phyloP scores from a whole-genome alignment of 805 yeast genomes.

The Ascoidea tarda region DNA sequence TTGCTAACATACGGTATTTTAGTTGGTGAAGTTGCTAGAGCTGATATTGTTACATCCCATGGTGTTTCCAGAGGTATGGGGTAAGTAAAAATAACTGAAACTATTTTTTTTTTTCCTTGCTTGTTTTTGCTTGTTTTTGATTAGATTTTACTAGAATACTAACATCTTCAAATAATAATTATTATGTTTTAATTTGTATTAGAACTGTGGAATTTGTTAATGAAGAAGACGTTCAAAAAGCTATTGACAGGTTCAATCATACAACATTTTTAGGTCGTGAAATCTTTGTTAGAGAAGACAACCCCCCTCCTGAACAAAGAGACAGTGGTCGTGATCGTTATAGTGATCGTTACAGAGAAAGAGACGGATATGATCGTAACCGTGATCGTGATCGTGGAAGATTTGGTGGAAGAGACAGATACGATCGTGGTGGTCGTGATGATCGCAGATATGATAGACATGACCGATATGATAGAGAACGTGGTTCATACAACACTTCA shows the following conservation, averaged over 20 bases:
- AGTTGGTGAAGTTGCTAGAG: conserved; percentile 57
- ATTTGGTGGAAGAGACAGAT: conserved; percentile 16
- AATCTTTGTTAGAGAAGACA: conserved; percentile 82
- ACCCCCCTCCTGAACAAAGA: conserved; percentile 53
- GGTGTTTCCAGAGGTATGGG: conserved; percentile 87
- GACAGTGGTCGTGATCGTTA: conserved; percentile 8
- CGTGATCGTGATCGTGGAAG: conserved; percentile 13
- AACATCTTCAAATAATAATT: neutral
- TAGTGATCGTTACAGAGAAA: neutral
- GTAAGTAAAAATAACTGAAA: neutral
- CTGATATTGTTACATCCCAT: conserved; percentile 67
- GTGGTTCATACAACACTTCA: conserved; percentile 8
- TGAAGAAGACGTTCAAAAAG: conserved; percentile 51
- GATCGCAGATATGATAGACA: conserved; percentile 8
- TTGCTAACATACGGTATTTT: neutral
- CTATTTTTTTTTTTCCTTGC: neutral
- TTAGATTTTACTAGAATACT: conserved; percentile 2
- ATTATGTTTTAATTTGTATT: neutral
- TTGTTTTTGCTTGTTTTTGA: neutral
- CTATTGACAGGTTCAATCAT: conserved; percentile 59
- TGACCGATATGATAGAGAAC: conserved; percentile 2
- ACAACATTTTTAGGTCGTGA: conserved; percentile 56
- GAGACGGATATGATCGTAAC: neutral
- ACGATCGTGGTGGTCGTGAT: conserved; percentile 12
- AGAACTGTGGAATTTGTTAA: conserved; percentile 67